phyloP scores from a whole-genome alignment of 768 basidiomycete species.

The Cyclocybe cylindracea region DNA sequence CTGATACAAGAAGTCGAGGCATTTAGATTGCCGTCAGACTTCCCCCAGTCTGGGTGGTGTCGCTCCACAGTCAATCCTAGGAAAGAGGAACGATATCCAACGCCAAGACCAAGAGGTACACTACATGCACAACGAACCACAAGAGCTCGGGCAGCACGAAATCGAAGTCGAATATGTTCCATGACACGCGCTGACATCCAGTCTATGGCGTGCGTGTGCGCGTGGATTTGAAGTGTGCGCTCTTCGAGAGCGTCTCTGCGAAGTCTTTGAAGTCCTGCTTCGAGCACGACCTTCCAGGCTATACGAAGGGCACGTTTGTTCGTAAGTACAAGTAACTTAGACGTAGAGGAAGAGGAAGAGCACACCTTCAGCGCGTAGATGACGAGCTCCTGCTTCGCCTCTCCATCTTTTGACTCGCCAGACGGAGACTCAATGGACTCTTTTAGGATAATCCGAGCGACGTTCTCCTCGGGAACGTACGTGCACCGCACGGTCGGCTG shows the following conservation, averaged over 20 bases:
- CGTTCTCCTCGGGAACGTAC: conserved; percentile 55
- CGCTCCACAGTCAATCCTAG: no score
- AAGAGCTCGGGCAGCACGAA: neutral
- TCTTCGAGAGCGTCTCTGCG: conserved; percentile 42
- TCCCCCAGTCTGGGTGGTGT: no score
- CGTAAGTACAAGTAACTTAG: neutral
- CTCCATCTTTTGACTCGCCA: conserved; percentile 11
- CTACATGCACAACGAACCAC: no score
- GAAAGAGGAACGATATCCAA: no score
- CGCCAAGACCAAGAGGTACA: no score
- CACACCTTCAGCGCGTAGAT: conserved; percentile 71
- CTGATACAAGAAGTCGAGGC: no score
- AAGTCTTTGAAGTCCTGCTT: conserved; percentile 59
- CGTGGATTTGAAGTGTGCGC: conserved; percentile 33
- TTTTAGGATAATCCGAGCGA: conserved; percentile 55
- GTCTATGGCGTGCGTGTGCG: neutral
- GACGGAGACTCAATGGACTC: conserved; percentile 35
- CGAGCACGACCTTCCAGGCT: conserved; percentile 50
- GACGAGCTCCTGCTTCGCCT: conserved; percentile 40
- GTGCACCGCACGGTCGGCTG: conserved; percentile 56
- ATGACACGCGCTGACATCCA: neutral
- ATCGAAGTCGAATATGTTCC: neutral
- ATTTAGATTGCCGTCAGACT: no score
- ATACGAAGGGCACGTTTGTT: neutral
- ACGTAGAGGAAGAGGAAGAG: conserved; percentile 5